Percentiles rank a stretch among this genome's conserved stretches.
Evolutionary conservation across 805 yeast species (phyloP).

Genomic region (Ogataea glucozyma): DNA sequence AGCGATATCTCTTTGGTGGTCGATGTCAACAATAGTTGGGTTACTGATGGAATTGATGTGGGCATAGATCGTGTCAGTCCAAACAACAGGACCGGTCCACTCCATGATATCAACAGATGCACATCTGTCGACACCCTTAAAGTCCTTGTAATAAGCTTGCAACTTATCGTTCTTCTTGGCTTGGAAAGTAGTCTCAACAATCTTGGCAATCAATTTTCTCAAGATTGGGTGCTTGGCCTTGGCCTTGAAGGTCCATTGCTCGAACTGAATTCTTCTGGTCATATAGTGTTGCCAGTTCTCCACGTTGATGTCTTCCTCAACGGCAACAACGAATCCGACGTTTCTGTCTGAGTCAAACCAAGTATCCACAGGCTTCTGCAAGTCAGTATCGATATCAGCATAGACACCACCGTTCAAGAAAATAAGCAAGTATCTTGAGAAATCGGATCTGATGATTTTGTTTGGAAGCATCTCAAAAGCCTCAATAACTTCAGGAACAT

Average conservation of each 20-base stretch:
- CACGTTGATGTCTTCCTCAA: slow-evolving; percentile 55
- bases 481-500: slow-evolving; percentile 53
- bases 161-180: slow-evolving; percentile 37
- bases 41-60: slow-evolving; percentile 52
- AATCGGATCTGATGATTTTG: slow-evolving; percentile 52
- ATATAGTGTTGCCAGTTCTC: slow-evolving; percentile 54
- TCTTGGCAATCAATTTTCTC: slow-evolving; percentile 52
- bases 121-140: slow-evolving; percentile 39
- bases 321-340: slow-evolving; percentile 55
- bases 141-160: slow-evolving; percentile 38
- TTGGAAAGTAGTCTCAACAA: slow-evolving; percentile 51
- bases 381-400: slow-evolving; percentile 59
- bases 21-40: slow-evolving; percentile 37
- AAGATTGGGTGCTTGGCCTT: slow-evolving; percentile 63
- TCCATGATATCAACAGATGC: slow-evolving; percentile 53
- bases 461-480: slow-evolving; percentile 57
- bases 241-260: slow-evolving; percentile 62
- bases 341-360: slow-evolving; percentile 58
- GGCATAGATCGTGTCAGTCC: slow-evolving; percentile 71
- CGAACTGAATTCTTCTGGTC: slow-evolving; percentile 57
- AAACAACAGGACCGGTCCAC: slow-evolving; percentile 80
- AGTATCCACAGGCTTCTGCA: slow-evolving; percentile 55
- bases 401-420: slow-evolving; percentile 61
- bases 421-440: slow-evolving; percentile 54
- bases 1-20: slow-evolving; percentile 31